These are phyloP conservation scores for Coniosporium apollinis DNA, from an alignment of 495 filamentous ascomycete species.

Conservation along the genomic window DNA sequence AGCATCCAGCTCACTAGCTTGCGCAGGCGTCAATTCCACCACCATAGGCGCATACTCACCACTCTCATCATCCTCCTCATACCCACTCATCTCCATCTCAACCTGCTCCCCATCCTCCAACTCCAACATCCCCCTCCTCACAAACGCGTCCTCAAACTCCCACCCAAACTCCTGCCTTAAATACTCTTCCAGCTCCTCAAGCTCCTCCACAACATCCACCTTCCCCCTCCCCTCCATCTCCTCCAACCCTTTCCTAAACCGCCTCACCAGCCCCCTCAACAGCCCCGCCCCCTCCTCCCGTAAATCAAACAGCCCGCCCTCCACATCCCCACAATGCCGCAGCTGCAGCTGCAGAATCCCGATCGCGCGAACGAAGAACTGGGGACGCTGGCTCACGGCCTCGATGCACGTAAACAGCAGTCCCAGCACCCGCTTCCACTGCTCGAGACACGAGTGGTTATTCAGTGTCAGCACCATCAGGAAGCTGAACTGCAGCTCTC, in stretches of 20 bases:
- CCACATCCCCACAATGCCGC: slow-evolving; percentile 50
- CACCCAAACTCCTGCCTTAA: slow-evolving; percentile 44
- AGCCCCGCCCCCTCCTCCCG: slow-evolving; percentile 36
- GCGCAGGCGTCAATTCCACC: slow-evolving; percentile 41
- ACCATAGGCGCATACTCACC: slow-evolving; percentile 78
- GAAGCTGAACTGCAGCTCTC: slow-evolving; percentile 77
- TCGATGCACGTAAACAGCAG: slow-evolving; percentile 51
- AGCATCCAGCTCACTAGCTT: slow-evolving; percentile 15
- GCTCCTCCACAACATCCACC: slow-evolving; percentile 29
- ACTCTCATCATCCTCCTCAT: slow-evolving; percentile 67
- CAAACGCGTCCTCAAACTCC: slow-evolving; percentile 40
- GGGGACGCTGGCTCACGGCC: slow-evolving; percentile 38
- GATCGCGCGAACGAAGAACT: slow-evolving; percentile 44
- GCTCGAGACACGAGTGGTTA: slow-evolving; percentile 72
- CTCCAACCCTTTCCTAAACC: slow-evolving; percentile 28
- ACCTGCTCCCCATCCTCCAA: slow-evolving; percentile 66
- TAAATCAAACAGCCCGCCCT: slow-evolving; percentile 39
- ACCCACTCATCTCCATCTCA: slow-evolving; percentile 55
- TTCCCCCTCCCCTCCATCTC: slow-evolving; percentile 15
- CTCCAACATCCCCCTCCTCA: slow-evolving; percentile 47
- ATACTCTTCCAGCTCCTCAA: slow-evolving; percentile 39
- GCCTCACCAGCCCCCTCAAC: slow-evolving; percentile 35
- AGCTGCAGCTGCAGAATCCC: slow-evolving; percentile 53
- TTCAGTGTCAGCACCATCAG: slow-evolving; percentile 63
- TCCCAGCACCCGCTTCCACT: slow-evolving; percentile 66